A percentile compares a stretch with the other conserved stretches of the same genome.
phyloP scores from a whole-genome alignment of 176 grass and related monocot species.

The Cenchrus americanus region DNA sequence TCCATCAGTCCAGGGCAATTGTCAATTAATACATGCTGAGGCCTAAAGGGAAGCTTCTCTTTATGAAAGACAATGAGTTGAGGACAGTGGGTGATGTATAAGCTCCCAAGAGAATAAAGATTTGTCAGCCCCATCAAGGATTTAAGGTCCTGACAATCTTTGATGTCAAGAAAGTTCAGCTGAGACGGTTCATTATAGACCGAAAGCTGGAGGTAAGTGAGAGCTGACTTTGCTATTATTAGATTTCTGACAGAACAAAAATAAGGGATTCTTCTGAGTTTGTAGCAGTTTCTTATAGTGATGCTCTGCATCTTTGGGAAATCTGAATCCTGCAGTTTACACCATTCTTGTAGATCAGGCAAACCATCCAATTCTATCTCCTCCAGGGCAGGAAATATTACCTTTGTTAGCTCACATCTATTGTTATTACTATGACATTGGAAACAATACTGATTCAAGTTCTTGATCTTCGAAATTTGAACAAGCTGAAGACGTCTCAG shows the following conservation, averaged over 20 bases:
- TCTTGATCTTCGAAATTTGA: constrained; percentile 11
- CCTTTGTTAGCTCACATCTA: neutral
- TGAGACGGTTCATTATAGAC: neutral
- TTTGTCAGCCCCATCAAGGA: constrained; percentile 5
- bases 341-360: constrained; percentile 5
- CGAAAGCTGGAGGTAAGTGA: constrained; percentile 24
- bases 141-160: neutral
- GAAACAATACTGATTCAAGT: constrained; percentile 12
- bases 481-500: constrained; percentile 23
- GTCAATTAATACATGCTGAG: constrained; percentile 13
- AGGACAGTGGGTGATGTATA: constrained; percentile 29
- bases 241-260: constrained; percentile 21
- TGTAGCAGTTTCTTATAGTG: constrained; percentile 32
- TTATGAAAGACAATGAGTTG: neutral
- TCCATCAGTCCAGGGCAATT: constrained; percentile 35
- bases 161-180: constrained; percentile 22
- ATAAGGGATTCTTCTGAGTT: constrained; percentile 25
- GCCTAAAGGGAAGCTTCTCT: constrained; percentile 3
- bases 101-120: constrained; percentile 7
- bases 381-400: constrained; percentile 21
- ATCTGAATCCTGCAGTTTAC: constrained; percentile 14
- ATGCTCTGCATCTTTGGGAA: constrained; percentile 28
- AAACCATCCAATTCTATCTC: constrained; percentile 25
- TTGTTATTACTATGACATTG: neutral
- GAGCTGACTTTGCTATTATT: neutral